Evolutionary conservation across 1,139 yeast species (phyloP), one percentile per base, ranked within the genome.

Genomic region (Spencermartinsiella ligniputridi): DNA sequence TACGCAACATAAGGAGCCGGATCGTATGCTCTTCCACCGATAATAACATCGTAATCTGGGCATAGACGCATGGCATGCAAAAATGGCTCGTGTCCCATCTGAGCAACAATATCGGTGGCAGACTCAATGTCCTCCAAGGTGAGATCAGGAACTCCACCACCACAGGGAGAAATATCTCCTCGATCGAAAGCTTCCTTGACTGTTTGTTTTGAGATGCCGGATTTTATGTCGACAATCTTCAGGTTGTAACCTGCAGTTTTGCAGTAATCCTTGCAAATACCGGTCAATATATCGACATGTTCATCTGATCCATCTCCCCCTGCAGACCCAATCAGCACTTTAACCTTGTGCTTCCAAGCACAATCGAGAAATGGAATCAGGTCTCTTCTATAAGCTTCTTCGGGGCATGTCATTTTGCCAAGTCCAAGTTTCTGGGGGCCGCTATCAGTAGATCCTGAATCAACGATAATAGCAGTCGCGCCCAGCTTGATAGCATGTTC

Each of bases 401-500:
- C n/a, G 32, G 39, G 39, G 17, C 27, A 21, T 3, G 39, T 35
- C 39, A 35, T 35, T 3, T 16, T 16, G 18, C 39, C 39, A n/a
- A 35, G 32, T 18, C 39, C 39, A 19, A 35, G 39, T 16, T 35
- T 35, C 18, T 21, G 39, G 5, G 39, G 39, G 12, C 39, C 39
- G 18, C 39, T 24, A 19, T 35, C 39, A 12, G 39, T 35, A 3
- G 39, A 35, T 21, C 39, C 39, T 3, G 39, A 35, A 11, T 35
- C 39, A 30, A 35, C 39, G 12, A 35, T 35, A 12, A 35, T 18
- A 11, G 39, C 39, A 4, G 39, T 18, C n/a, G 39, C 39, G 12
- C 39, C 39, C 4, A 18, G 32, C 4, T 35, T 30, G n/a, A 16
- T 18, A 15, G 32, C 39, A n/a, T 24, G 3, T 12, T 18, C 13